Conservation (phyloP, 345 rosid species). For the Garcia nutans region DNA sequence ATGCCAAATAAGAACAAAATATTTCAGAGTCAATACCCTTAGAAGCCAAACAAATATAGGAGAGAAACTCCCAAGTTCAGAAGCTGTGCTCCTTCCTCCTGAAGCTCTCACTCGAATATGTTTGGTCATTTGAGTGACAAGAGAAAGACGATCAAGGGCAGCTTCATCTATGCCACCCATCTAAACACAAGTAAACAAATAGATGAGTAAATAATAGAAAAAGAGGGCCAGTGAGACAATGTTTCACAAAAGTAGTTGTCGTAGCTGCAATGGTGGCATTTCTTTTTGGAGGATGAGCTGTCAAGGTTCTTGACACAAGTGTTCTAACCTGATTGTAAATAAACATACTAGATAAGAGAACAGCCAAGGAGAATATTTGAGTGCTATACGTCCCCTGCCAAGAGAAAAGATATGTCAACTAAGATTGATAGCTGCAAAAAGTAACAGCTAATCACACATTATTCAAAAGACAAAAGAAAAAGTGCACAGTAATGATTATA, state of each 20-base stretch:
- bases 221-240: background rate
- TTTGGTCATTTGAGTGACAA: conserved; percentile 96
- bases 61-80: conserved; percentile 91
- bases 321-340: conserved; percentile 82
- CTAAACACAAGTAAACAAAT: conserved; percentile 31
- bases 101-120: conserved; percentile 95
- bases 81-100: conserved; percentile 68
- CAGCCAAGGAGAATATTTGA: conserved; percentile 96
- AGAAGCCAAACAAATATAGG: conserved; percentile 99
- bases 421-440: background rate
- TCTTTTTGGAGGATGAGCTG: too few species aligned
- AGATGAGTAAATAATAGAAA: conserved; percentile 2
- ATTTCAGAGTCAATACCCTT: conserved; percentile 53
- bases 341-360: conserved; percentile 96
- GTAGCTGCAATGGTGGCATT: background rate
- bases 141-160: conserved; percentile 91
- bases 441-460: too few species aligned
- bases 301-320: conserved; percentile 1
- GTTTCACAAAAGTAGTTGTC: too few species aligned
- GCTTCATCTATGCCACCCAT: conserved; percentile 99
- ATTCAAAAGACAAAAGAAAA: background rate
- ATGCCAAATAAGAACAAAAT: background rate
- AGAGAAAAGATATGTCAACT: background rate
- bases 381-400: conserved; percentile 97
- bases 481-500: background rate